phyloP scores from a whole-genome alignment of 2,329 filamentous ascomycete genomes.

The Cladosporium sp. region DNA sequence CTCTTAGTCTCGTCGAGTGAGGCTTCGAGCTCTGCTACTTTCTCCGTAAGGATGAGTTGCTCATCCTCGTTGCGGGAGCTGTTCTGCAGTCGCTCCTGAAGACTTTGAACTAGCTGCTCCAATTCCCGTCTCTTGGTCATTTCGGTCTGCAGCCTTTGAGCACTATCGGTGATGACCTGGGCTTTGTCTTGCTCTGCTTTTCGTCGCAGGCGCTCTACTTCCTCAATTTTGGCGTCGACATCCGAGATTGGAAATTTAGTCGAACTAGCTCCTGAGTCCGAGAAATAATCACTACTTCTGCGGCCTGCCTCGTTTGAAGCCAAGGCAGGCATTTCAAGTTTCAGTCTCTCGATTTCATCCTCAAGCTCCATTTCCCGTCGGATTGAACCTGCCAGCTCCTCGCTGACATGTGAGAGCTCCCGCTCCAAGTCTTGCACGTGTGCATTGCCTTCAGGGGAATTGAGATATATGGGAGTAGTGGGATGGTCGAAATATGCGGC shows the following conservation, averaged over 20 bases:
- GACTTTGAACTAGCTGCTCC: slow-evolving; percentile 76
- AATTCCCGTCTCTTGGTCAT: slow-evolving; percentile 68
- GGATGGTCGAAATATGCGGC: slow-evolving; percentile 43
- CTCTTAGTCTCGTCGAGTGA: slow-evolving; percentile 79
- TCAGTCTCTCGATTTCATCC: slow-evolving; percentile 83
- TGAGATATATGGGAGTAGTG: slow-evolving; percentile 41
- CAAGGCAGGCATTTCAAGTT: slow-evolving; percentile 64
- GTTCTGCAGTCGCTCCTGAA: slow-evolving; percentile 74
- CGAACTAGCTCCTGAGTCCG: slow-evolving; percentile 87
- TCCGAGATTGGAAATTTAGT: slow-evolving; percentile 68
- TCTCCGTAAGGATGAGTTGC: slow-evolving; percentile 44
- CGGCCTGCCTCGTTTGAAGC: slow-evolving; percentile 50
- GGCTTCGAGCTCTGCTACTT: slow-evolving; percentile 72
- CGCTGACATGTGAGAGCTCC: slow-evolving; percentile 88
- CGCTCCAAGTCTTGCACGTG: slow-evolving; percentile 87
- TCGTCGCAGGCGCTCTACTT: slow-evolving; percentile 78
- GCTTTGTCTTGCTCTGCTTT: slow-evolving; percentile 89
- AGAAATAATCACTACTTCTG: slow-evolving; percentile 95
- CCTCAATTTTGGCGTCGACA: slow-evolving; percentile 55
- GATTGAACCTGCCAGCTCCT: slow-evolving; percentile 88
- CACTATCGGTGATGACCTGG: slow-evolving; percentile 77
- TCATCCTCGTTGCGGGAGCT: slow-evolving; percentile 35
- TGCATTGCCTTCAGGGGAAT: slow-evolving; percentile 33
- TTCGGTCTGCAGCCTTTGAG: slow-evolving; percentile 83
- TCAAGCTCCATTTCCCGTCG: slow-evolving; percentile 94